A percentile compares a stretch with the other conserved stretches of the same genome.
Evolutionary conservation across 371 early-diverging fungal species (phyloP).

Genomic region (Mortierella sp.): DNA sequence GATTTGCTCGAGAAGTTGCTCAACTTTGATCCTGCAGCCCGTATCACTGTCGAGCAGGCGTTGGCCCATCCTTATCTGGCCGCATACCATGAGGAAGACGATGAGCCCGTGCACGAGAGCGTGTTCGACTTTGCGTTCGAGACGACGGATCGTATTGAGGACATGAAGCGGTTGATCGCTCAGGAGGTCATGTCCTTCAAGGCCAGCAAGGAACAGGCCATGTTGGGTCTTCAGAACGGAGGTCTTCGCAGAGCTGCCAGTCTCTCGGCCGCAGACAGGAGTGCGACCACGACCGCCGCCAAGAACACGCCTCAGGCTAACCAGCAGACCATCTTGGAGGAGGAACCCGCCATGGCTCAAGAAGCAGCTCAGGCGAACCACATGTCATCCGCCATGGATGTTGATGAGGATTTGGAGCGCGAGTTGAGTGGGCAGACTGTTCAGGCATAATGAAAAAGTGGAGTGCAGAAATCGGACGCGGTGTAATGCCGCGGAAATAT

Average conservation of each 20-base stretch:
- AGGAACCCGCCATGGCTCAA: constrained; percentile 42
- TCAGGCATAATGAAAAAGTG: constrained; percentile 18
- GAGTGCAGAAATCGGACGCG: too few relatives aligned
- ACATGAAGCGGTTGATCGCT: constrained; percentile 93
- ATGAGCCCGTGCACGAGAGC: constrained; percentile 77
- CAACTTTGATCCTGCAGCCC: constrained; percentile 82
- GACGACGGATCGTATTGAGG: constrained; percentile 82
- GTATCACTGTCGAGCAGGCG: constrained; percentile 87
- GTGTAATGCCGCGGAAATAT: too few relatives aligned
- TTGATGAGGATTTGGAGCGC: constrained; percentile 68
- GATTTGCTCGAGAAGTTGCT: constrained; percentile 85
- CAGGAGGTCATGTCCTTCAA: constrained; percentile 86
- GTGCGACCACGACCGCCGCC: constrained; percentile 38
- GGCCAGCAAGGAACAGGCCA: constrained; percentile 52
- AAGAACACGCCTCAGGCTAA: constrained; percentile 38
- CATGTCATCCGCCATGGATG: constrained; percentile 58
- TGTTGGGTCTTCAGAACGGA: constrained; percentile 32
- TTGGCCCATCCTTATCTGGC: constrained; percentile 83
- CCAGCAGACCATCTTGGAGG: constrained; percentile 25
- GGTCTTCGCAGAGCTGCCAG: constrained; percentile 47
- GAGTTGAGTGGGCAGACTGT: constrained; percentile 63
- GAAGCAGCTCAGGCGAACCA: constrained; percentile 32
- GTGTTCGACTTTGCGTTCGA: constrained; percentile 96
- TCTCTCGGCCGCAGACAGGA: constrained; percentile 49
- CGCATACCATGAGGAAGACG: constrained; percentile 82